Percentiles rank a stretch among this genome's conserved stretches.
Conservation (phyloP, 2,329 filamentous ascomycete species). For the Penicillium sclerotigenum region DNA sequence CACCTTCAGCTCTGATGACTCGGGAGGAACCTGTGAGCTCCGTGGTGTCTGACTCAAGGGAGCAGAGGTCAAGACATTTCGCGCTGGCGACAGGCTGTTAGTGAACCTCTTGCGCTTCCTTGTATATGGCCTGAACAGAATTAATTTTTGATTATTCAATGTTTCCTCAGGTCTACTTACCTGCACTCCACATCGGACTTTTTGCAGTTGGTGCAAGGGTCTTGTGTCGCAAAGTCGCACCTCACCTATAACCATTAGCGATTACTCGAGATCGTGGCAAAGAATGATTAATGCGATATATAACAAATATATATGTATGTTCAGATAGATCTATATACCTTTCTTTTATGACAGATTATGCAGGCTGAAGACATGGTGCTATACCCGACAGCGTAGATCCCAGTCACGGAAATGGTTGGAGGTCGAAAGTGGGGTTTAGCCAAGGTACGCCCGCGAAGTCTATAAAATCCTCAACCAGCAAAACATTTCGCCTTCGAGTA, state of each 20-base stretch:
- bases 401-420: constrained; percentile 11
- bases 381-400: constrained; percentile 14
- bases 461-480: background rate
- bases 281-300: constrained; percentile 17
- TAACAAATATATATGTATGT: too few species aligned
- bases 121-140: constrained; percentile 23
- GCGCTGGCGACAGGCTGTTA: constrained; percentile 31
- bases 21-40: constrained; percentile 18
- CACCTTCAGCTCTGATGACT: constrained; percentile 5
- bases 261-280: background rate
- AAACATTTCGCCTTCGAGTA: background rate
- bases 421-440: constrained; percentile 11
- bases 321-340: too few species aligned
- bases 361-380: constrained; percentile 29
- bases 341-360: constrained; percentile 46
- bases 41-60: constrained; percentile 23
- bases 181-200: constrained; percentile 25
- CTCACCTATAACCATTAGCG: constrained; percentile 23
- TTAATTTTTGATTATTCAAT: background rate
- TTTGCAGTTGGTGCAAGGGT: constrained; percentile 28
- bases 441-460: constrained; percentile 5
- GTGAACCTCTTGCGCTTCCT: constrained; percentile 38
- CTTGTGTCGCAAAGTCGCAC: constrained; percentile 27
- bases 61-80: constrained; percentile 12
- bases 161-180: constrained; percentile 11